Conservation (phyloP, 176 grass and related monocot species). For the Urochloa ruziziensis region DNA sequence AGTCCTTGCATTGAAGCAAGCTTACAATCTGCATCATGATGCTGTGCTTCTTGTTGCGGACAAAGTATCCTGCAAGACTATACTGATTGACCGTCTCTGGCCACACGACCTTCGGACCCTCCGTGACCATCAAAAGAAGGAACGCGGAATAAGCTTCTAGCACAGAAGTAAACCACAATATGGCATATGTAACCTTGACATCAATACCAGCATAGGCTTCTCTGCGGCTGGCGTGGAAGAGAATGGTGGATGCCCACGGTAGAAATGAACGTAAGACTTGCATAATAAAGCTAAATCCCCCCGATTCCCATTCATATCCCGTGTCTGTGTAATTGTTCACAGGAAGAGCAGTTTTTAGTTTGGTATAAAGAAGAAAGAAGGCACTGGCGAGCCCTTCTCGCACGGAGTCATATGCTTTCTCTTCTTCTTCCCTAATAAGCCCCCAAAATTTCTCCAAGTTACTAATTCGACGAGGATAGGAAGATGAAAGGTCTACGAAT, state of each 20-base stretch:
- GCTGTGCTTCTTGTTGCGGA: not conserved
- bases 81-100: not conserved
- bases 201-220: not conserved
- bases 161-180: not conserved
- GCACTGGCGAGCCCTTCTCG: not conserved
- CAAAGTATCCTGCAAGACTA: not conserved
- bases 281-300: too few relatives aligned
- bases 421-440: not conserved
- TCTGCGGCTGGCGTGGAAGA: not conserved
- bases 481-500: not conserved
- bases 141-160: not conserved
- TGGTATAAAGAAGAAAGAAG: not conserved
- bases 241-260: not conserved
- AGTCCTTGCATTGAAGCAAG: not conserved
- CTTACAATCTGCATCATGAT: not conserved
- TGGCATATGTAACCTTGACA: not conserved
- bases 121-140: not conserved
- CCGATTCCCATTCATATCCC: too few relatives aligned
- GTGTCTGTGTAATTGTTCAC: too few relatives aligned
- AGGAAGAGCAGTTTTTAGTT: not conserved
- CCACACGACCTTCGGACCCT: too few relatives aligned
- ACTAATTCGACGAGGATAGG: not conserved
- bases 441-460: not conserved
- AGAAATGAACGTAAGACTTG: rapidly evolving
- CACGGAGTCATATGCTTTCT: not conserved